Evolutionary conservation across 805 yeast species (phyloP).

Genomic region (Henningerozyma blattae): DNA sequence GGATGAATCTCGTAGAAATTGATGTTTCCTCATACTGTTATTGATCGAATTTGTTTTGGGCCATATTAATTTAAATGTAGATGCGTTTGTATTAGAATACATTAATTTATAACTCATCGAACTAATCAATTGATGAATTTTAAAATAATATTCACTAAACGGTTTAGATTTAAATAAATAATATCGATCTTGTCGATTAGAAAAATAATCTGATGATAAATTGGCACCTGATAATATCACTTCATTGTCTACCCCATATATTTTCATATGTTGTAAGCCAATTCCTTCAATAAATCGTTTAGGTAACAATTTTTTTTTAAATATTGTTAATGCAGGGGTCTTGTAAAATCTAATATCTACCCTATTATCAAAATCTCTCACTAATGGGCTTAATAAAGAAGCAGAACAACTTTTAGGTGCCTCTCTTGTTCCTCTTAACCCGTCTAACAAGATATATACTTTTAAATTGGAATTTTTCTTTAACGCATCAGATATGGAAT

Average conservation of each 20-base stretch:
- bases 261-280: constrained; percentile 95
- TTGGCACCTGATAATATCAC: constrained; percentile 86
- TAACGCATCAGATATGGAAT: constrained; percentile 50
- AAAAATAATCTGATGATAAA: constrained; percentile 80
- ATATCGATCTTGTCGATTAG: constrained; percentile 90
- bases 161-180: constrained; percentile 48
- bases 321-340: constrained; percentile 73
- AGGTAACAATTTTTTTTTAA: constrained; percentile 56
- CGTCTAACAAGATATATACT: constrained; percentile 72
- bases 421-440: constrained; percentile 86
- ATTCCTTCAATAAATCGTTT: constrained; percentile 78
- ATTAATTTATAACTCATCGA: constrained; percentile 56
- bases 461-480: constrained; percentile 44
- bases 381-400: constrained; percentile 53
- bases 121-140: constrained; percentile 58
- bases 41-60: constrained; percentile 53
- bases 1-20: constrained; percentile 47
- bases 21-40: constrained; percentile 39
- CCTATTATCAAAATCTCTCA: constrained; percentile 48
- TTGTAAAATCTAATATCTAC: constrained; percentile 78
- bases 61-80: constrained; percentile 58
- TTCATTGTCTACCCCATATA: constrained; percentile 90
- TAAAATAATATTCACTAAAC: constrained; percentile 62
- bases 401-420: constrained; percentile 75
- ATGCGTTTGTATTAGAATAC: constrained; percentile 28